Evolutionary conservation across 2,329 filamentous ascomycete species (phyloP).

Genomic region (Blumeriella jaapii): DNA sequence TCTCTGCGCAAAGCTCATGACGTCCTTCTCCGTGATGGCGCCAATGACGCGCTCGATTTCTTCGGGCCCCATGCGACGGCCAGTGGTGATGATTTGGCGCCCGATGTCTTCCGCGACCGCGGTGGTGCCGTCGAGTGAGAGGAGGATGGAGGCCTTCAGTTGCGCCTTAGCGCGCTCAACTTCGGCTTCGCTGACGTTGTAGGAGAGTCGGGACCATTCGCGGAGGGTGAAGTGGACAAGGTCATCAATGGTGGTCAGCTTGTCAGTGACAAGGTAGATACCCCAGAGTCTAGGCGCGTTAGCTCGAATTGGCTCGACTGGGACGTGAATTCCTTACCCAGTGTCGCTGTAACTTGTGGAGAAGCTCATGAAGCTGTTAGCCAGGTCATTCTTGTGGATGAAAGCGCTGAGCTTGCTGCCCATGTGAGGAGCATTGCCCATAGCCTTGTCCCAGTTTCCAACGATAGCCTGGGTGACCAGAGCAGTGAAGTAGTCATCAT

Average conservation of each 20-base stretch:
- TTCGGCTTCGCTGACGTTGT: slow-evolving; percentile 79
- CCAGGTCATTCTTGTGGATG: slow-evolving; percentile 86
- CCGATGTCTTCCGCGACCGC: slow-evolving; percentile 97
- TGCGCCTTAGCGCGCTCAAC: slow-evolving; percentile 98
- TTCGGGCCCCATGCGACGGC: slow-evolving; percentile 77
- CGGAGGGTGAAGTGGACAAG: slow-evolving; percentile 96
- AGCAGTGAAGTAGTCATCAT: slow-evolving; percentile 97
- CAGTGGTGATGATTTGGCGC: slow-evolving; percentile 95
- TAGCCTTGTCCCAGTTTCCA: slow-evolving; percentile 98
- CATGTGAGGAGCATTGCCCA: slow-evolving; percentile 94
- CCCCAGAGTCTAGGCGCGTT: slow-evolving; percentile 73
- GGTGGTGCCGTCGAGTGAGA: slow-evolving; percentile 94
- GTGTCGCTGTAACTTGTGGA: slow-evolving; percentile 99
- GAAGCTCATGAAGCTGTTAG: slow-evolving; percentile 99
- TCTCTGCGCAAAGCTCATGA: slow-evolving; percentile 90
- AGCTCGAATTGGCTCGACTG: slow-evolving; percentile 23
- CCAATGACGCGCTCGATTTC: slow-evolving; percentile 93
- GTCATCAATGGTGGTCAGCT: slow-evolving; percentile 79
- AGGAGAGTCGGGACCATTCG: slow-evolving; percentile 92
- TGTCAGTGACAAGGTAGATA: slow-evolving; percentile 95
- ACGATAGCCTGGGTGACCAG: slow-evolving; percentile 97
- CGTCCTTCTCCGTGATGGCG: slow-evolving; percentile 84
- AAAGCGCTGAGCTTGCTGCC: slow-evolving; percentile 96
- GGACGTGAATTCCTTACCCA: slow-evolving; percentile 53
- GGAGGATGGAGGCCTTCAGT: slow-evolving; percentile 94